A percentile compares a stretch with the other conserved stretches of the same genome.
Conservation (phyloP, 139 green algal species). For the Chlamydomonas sp. region DNA sequence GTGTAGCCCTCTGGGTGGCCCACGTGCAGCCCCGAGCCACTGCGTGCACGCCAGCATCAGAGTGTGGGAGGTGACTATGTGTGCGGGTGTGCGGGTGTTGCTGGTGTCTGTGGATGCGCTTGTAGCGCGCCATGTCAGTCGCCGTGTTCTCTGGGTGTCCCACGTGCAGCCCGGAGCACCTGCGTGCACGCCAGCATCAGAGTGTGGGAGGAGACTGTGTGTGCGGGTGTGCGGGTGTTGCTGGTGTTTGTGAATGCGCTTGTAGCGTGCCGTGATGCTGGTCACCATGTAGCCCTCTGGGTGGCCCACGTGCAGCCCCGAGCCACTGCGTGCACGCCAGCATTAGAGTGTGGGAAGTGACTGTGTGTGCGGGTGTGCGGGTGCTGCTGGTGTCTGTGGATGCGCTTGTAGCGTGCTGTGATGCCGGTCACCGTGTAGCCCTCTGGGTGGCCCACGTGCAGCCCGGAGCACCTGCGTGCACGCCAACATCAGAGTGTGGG, state of each 20-base stretch:
- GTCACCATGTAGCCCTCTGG: slow-evolving; percentile 88
- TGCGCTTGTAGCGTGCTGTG: slow-evolving; percentile 92
- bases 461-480: slow-evolving; percentile 55
- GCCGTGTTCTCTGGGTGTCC: slow-evolving; percentile 87
- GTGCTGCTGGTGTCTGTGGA: no score
- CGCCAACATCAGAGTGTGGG: neutral
- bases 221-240: no score
- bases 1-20: slow-evolving; percentile 89
- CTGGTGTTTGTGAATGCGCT: slow-evolving; percentile 65
- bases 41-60: slow-evolving; percentile 14
- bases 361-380: no score
- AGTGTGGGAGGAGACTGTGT: no score
- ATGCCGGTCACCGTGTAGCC: slow-evolving; percentile 96
- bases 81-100: no score
- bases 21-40: slow-evolving; percentile 79
- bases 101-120: no score
- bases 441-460: slow-evolving; percentile 86
- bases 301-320: slow-evolving; percentile 84
- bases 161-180: slow-evolving; percentile 78
- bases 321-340: slow-evolving; percentile 38
- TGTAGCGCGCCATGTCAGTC: slow-evolving; percentile 96
- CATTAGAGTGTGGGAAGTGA: no score
- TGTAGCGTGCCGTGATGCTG: slow-evolving; percentile 95
- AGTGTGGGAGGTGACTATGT: no score
- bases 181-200: slow-evolving; percentile 14